A percentile compares a stretch with the other conserved stretches of the same genome.
Evolutionary conservation across 2,329 filamentous ascomycete genomes (phyloP).

Genomic region (Periconia sp.): DNA sequence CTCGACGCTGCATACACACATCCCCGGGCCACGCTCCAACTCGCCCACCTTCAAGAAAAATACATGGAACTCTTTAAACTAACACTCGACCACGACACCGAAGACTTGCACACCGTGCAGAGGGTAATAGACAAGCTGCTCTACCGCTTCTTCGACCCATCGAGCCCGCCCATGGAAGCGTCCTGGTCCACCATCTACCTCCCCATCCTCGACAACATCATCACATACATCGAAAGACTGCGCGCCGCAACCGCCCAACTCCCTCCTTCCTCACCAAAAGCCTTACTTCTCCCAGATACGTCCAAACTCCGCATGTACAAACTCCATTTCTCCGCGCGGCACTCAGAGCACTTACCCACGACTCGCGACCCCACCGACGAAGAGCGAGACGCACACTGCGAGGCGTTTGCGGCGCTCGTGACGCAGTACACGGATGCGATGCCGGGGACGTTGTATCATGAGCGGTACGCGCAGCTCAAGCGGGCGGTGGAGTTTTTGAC

Average conservation of each 20-base stretch:
- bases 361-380: not conserved
- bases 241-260: constrained; percentile 22
- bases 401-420: constrained; percentile 19
- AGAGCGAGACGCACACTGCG: constrained; percentile 14
- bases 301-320: constrained; percentile 28
- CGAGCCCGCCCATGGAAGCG: not conserved
- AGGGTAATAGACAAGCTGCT: constrained; percentile 1
- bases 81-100: constrained; percentile 10
- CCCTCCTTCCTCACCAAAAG: constrained; percentile 4
- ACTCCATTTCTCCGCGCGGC: constrained; percentile 21
- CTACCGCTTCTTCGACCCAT: not conserved
- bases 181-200: constrained; percentile 16
- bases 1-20: not conserved
- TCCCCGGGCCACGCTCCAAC: constrained; percentile 11
- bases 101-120: not conserved
- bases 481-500: constrained; percentile 7
- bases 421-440: constrained; percentile 15
- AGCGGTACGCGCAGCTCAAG: constrained; percentile 10
- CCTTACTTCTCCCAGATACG: constrained; percentile 28
- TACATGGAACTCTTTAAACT: constrained; percentile 21
- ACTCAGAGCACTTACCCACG: not conserved
- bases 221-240: constrained; percentile 18
- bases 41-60: constrained; percentile 11
- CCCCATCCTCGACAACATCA: constrained; percentile 20
- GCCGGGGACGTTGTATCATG: constrained; percentile 18